Percentiles rank a stretch among this genome's conserved stretches.
Evolutionary conservation across 148 eudicot species (phyloP).

Genomic region (Drosera capensis): DNA sequence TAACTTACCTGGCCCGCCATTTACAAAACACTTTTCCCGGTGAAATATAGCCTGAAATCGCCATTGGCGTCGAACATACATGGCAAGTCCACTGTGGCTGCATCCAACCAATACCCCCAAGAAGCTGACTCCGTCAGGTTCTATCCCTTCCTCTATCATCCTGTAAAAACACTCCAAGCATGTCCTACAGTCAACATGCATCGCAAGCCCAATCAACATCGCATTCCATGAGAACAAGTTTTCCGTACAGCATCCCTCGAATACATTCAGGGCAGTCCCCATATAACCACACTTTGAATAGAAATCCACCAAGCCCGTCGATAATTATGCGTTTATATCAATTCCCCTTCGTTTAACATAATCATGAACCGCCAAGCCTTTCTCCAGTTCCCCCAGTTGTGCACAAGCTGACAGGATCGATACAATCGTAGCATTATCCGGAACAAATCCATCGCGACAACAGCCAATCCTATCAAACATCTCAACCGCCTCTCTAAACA

Average conservation of each 20-base stretch:
- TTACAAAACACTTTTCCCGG: slow-evolving; percentile 72
- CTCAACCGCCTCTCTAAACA: slow-evolving; percentile 38
- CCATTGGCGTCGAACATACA: slow-evolving; percentile 38
- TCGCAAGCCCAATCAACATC: slow-evolving; percentile 56
- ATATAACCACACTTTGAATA: slow-evolving; percentile 71
- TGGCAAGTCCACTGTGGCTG: slow-evolving; percentile 61
- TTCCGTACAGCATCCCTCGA: slow-evolving; percentile 32
- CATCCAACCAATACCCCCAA: slow-evolving; percentile 65
- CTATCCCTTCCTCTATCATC: slow-evolving; percentile 34
- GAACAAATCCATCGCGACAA: slow-evolving; percentile 13
- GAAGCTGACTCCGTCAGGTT: slow-evolving; percentile 67
- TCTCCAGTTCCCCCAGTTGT: slow-evolving; percentile 53
- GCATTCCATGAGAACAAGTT: slow-evolving; percentile 71
- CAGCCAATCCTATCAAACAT: slow-evolving; percentile 38
- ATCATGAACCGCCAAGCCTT: slow-evolving; percentile 36
- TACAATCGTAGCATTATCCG: slow-evolving; percentile 53
- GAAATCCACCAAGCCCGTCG: slow-evolving; percentile 54
- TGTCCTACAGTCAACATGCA: slow-evolving; percentile 42
- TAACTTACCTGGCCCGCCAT: no score
- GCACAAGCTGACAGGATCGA: slow-evolving; percentile 72
- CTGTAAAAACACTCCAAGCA: slow-evolving; percentile 46
- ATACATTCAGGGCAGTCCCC: slow-evolving; percentile 30
- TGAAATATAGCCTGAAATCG: slow-evolving; percentile 25
- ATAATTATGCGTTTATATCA: slow-evolving; percentile 27
- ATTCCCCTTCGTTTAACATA: slow-evolving; percentile 22